A percentile compares a stretch with the other conserved stretches of the same genome.
Evolutionary conservation across 2,329 filamentous ascomycete species (phyloP).

Genomic region (Elsinoe perseae): DNA sequence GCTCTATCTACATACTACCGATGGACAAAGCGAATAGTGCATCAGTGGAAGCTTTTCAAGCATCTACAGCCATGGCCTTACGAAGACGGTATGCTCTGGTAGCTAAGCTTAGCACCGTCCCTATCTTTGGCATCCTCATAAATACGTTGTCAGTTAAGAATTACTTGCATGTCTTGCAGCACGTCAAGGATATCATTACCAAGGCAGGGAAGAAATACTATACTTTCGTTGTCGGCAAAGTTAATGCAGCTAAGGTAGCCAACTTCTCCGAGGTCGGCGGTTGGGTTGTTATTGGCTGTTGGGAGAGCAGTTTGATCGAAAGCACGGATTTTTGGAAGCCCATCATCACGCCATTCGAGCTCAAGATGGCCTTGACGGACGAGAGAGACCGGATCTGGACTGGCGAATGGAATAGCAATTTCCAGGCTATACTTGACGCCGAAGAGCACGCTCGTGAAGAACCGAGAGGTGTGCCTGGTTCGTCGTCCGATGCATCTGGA

Average conservation of each 20-base stretch:
- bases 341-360: conserved; percentile 90
- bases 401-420: conserved; percentile 81
- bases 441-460: conserved; percentile 18
- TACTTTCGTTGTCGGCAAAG: conserved; percentile 90
- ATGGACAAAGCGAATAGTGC: conserved; percentile 35
- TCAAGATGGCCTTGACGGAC: conserved; percentile 65
- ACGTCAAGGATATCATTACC: conserved; percentile 64
- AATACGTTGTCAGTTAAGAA: conserved; percentile 91
- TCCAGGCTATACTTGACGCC: conserved; percentile 56
- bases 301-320: conserved; percentile 90
- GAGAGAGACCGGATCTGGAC: conserved; percentile 78
- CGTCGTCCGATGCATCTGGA: conserved; percentile 13
- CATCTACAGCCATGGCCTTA: conserved; percentile 52
- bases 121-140: conserved; percentile 87
- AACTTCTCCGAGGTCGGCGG: conserved; percentile 94
- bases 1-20: conserved; percentile 69
- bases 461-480: too few species aligned
- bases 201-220: conserved; percentile 88
- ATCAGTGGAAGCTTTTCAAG: conserved; percentile 34
- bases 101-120: conserved; percentile 67
- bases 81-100: conserved; percentile 83
- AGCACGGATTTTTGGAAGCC: conserved; percentile 82
- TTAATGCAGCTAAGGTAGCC: conserved; percentile 90
- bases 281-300: conserved; percentile 96
- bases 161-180: conserved; percentile 72